These are phyloP conservation scores for Apodospora peruviana DNA, from an alignment of 495 filamentous ascomycete species.

Conservation along the genomic window DNA sequence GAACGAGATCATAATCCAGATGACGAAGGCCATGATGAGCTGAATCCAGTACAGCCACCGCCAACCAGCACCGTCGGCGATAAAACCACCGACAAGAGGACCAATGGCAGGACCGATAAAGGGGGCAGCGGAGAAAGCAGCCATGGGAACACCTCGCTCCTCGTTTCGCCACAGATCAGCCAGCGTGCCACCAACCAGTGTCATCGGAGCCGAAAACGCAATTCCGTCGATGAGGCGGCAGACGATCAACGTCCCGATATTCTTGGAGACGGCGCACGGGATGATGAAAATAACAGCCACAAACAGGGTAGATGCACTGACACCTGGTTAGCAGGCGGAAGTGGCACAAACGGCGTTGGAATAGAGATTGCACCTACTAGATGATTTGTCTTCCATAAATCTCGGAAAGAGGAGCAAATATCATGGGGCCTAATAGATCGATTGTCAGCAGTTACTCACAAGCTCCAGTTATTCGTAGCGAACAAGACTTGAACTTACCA, in stretches of 20 bases:
- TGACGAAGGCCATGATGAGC: conserved; percentile 59
- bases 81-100: conserved; percentile 70
- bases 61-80: conserved; percentile 66
- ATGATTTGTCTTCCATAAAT: conserved; percentile 63
- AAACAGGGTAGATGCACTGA: conserved; percentile 46
- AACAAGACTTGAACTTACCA: conserved; percentile 30
- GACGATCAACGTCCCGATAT: conserved; percentile 68
- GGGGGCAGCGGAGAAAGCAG: conserved; percentile 75
- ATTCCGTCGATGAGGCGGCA: conserved; percentile 73
- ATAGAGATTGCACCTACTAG: conserved; percentile 37
- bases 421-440: conserved; percentile 51
- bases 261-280: conserved; percentile 68
- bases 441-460: not conserved
- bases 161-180: conserved; percentile 80
- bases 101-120: conserved; percentile 71
- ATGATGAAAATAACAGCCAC: conserved; percentile 72
- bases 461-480: not conserved
- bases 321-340: not conserved
- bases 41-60: conserved; percentile 85
- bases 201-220: conserved; percentile 79
- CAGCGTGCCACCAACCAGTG: conserved; percentile 71
- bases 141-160: conserved; percentile 79
- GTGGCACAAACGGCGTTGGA: not conserved
- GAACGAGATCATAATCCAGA: conserved; percentile 68
- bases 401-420: conserved; percentile 72